These are phyloP conservation scores for Lactifluus piperatus DNA, from an alignment of 768 basidiomycete species.

Conservation along the genomic window DNA sequence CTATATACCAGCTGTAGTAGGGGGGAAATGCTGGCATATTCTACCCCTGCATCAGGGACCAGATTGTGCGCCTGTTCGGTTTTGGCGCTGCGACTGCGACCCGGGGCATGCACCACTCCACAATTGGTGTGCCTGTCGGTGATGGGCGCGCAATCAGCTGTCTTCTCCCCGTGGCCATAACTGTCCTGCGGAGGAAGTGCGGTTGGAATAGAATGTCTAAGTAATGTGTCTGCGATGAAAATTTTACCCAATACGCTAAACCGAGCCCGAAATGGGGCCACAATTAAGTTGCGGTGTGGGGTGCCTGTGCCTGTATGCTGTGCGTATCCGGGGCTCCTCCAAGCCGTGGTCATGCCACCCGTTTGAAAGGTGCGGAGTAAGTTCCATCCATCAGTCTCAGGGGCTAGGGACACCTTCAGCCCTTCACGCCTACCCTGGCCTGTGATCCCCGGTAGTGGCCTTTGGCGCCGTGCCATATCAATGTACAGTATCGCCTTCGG, in stretches of 20 bases:
- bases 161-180: not conserved
- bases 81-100: not conserved
- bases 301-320: conserved; percentile 16
- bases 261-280: not conserved
- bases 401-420: too few relatives aligned
- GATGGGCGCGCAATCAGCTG: conserved; percentile 2
- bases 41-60: not conserved
- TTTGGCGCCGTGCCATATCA: not conserved
- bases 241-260: not conserved
- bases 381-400: too few relatives aligned
- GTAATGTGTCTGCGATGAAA: not conserved
- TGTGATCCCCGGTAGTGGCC: not conserved
- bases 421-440: not conserved
- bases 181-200: not conserved
- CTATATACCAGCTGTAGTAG: not conserved
- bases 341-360: too few relatives aligned
- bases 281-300: not conserved
- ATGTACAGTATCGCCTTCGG: too few relatives aligned
- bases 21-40: not conserved
- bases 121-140: not conserved
- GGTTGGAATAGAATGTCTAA: not conserved
- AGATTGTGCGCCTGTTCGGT: not conserved
- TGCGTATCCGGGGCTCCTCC: not conserved
- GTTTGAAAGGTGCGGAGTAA: not conserved
- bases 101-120: not conserved